Evolutionary conservation across 2,329 filamentous ascomycete species (phyloP).

Genomic region (Herpotrichia juniperi): DNA sequence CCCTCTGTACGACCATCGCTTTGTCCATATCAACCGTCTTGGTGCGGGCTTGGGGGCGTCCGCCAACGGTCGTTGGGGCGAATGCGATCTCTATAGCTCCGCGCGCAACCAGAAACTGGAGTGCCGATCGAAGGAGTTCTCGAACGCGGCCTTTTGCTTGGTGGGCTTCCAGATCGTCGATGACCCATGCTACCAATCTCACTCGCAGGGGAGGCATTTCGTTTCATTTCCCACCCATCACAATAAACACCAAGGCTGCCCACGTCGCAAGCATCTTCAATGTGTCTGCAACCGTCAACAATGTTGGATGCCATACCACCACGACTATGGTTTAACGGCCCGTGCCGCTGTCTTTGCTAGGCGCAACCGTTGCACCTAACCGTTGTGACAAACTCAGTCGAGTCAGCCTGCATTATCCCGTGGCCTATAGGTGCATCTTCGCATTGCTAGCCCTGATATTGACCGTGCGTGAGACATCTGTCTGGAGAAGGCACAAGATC

Average conservation of each 20-base stretch:
- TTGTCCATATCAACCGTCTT: too few species aligned
- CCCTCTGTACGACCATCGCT: too few species aligned
- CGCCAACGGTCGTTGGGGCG: too few species aligned
- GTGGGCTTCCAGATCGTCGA: neutral
- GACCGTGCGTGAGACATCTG: too few species aligned
- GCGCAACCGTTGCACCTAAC: too few species aligned
- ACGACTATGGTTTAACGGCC: neutral
- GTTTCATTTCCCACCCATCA: neutral
- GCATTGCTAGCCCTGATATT: too few species aligned
- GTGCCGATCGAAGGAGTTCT: neutral
- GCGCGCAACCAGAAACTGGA: neutral
- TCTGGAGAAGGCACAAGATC: too few species aligned
- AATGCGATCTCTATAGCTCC: neutral
- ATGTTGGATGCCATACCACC: neutral
- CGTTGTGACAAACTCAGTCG: too few species aligned
- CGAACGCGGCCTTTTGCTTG: neutral
- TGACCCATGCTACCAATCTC: neutral
- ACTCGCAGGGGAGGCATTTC: neutral
- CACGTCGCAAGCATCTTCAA: neutral
- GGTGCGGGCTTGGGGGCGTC: too few species aligned
- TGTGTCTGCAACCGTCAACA: neutral
- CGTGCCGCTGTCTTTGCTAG: neutral
- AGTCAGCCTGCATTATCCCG: too few species aligned
- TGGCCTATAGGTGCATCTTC: too few species aligned
- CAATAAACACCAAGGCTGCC: neutral